Evolutionary conservation across 2,329 filamentous ascomycete species (phyloP), one percentile per base, ranked within the genome.

Genomic region (Pyrenophora tritici-repentis): DNA sequence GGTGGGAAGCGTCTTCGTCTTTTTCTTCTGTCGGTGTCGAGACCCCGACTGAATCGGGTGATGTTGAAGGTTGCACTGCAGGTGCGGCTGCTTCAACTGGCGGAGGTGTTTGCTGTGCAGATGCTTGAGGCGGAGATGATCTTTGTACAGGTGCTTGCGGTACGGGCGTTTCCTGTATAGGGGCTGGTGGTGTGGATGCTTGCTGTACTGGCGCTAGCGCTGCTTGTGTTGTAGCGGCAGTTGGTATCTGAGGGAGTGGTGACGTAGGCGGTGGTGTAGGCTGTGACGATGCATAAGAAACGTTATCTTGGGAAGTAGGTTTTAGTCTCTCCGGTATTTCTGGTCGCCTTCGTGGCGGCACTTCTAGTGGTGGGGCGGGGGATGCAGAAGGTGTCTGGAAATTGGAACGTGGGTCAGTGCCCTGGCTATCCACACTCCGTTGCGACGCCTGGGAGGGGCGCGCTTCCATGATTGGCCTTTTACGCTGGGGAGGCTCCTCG

Each of bases 381-480:
- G 63, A 62, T 26, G 56, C 56, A 13, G 60, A 56, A 35, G 59
- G 68, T 9, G 63, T 67, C 17, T 62, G 55, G 18, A 70, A 66
- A 14, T 61, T 60, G 1, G 56, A 55, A 29, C 56, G 50, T 31
- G 53, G 52, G 14, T 65, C 64, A 33, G 52, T 53, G 3, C 55
- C 57, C 42, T 63, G 59, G 42, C 60, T 70, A 38, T 49, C 61
- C n/a, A 60, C 35, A 49, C 63, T 70, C 12, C 59, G 55, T 45
- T 67, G 62, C 4, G 66, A 68, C 24, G 54, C 39, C 12, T 66
- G 61, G 20, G 69, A 66, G 22, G 64, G 60, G 8, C 65, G 55
- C n/a, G 65, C 80, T 52, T 86, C 82, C 84, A 89, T 87, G 0
- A 86, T 84, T 2, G 86, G 86, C 41, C 86, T 76, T 67, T 81